Evolutionary conservation across 257 asterid genomes (phyloP).

Genomic region (Ilex aquifolium): DNA sequence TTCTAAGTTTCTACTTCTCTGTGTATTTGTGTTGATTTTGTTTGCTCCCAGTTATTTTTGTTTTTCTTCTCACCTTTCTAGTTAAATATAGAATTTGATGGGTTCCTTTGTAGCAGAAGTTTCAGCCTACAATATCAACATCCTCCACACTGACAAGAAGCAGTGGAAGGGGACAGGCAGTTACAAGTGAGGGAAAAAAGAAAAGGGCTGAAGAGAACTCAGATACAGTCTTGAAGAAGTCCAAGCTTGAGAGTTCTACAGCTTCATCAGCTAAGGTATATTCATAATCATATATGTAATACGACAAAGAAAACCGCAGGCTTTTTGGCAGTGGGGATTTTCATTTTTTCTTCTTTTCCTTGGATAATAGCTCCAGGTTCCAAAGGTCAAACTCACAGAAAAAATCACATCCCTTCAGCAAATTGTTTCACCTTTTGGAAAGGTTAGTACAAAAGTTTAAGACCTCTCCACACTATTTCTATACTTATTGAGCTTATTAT

Average conservation of each 20-base stretch:
- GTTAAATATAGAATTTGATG: no score
- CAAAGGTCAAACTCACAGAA: conserved; percentile 25
- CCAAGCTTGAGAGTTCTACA: conserved; percentile 11
- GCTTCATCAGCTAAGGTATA: conserved; percentile 17
- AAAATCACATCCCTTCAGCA: conserved; percentile 30
- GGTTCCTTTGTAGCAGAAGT: conserved; percentile 4
- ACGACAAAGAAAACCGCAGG: no score
- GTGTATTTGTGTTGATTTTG: no score
- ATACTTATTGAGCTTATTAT: no score
- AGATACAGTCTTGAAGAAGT: conserved; percentile 15
- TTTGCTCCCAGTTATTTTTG: not conserved
- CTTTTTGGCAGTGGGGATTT: no score
- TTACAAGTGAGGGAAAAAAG: conserved; percentile 16
- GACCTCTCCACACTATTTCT: no score
- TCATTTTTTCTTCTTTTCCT: not conserved
- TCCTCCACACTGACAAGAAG: conserved; percentile 11
- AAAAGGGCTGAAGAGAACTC: conserved; percentile 18
- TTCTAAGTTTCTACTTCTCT: no score
- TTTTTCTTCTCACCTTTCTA: not conserved
- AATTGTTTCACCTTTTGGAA: conserved; percentile 34
- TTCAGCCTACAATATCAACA: conserved; percentile 15
- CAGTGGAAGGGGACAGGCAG: conserved; percentile 14
- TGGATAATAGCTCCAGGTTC: conserved; percentile 11
- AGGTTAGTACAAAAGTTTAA: conserved; percentile 10
- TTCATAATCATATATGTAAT: no score